Base-by-base conservation (phyloP, 1,139 yeast species). In the Magnusiomyces tetraspermus region DNA sequence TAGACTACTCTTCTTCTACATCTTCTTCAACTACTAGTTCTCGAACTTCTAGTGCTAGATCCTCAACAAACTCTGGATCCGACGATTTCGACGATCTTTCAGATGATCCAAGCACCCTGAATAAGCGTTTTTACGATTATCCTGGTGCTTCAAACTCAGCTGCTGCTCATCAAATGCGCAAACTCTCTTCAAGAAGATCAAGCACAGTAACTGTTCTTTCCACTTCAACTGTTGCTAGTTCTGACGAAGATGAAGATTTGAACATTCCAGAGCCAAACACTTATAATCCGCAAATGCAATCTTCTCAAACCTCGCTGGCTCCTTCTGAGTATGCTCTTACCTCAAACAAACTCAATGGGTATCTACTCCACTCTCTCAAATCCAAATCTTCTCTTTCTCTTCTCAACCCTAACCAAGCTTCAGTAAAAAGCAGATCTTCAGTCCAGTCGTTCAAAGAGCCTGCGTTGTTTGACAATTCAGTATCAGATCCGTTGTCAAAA, bases 291-390 rank as follows among this genome's bases (percentile, higher is more conserved):
- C 13, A 2, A 42, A 8, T 8, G 8, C 15, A 8, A 10, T 13
- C n/a, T 37, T 8, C n/a, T 15, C 21, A 37, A n/a, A 21, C 43
- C 15, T 17, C 26, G 4, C 10, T 21, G 13, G 24, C 48, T n/a
- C 49, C 40, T 24, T 30, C 46, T 28, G 50, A 54, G 11, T 52
- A 48, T 49, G 43, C 51, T 50, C 57, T 50, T 17, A 42, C 50
- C 8, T 42, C 55, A 17, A 47, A 56, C 46, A 57, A 58, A 45
- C 57, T 60, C 33, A 59, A 59, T 49, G 59, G 61, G 10, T 59
- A 60, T 43, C 59, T 60, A n/a, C 56, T 59, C 30, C 53, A 54
- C 30, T 53, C 61, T 10, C 52, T 59, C 41, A 60, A 60, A 48
- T 57, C 61, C 10, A 51, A 55, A 22, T 56, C 61, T 8, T 53